Percentiles rank a stretch among this genome's conserved stretches.
Conservation (phyloP, 2,329 filamentous ascomycete genomes). For the Pseudovirgaria hyperparasitica region DNA sequence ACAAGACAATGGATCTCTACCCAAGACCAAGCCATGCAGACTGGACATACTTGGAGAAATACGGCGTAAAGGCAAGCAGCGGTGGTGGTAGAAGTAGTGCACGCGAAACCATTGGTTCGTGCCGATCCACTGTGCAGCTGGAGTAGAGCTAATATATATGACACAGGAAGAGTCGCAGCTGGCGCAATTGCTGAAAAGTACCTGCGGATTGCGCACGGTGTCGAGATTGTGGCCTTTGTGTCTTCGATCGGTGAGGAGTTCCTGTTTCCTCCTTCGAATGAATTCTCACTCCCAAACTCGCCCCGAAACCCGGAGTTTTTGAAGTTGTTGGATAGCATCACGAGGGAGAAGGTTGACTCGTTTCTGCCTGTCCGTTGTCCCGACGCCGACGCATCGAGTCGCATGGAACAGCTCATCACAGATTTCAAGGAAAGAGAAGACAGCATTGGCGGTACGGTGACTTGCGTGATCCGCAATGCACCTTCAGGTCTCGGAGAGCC, state of each 20-base stretch:
- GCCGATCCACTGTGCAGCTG: background rate
- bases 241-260: conserved; percentile 70
- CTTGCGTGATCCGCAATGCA: conserved; percentile 78
- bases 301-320: conserved; percentile 71
- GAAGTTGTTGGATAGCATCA: conserved; percentile 56
- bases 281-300: conserved; percentile 49
- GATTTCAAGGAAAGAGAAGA: conserved; percentile 67
- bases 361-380: conserved; percentile 85
- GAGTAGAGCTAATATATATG: conserved; percentile 1
- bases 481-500: conserved; percentile 85
- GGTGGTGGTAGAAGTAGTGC: conserved; percentile 85
- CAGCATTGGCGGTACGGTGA: conserved; percentile 89
- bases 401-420: conserved; percentile 71
- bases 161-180: conserved; percentile 68
- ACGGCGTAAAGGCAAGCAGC: conserved; percentile 81
- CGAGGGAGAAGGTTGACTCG: conserved; percentile 64
- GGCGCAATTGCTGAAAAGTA: conserved; percentile 92
- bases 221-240: conserved; percentile 87
- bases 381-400: conserved; percentile 45
- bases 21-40: conserved; percentile 89
- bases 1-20: conserved; percentile 80
- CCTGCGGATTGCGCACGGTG: conserved; percentile 62
- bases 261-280: conserved; percentile 59
- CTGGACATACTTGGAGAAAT: conserved; percentile 96
- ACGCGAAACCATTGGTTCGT: conserved; percentile 76